phyloP scores from a whole-genome alignment of 1,284 basidiomycete genomes.

The Ganoderma leucocontextum region DNA sequence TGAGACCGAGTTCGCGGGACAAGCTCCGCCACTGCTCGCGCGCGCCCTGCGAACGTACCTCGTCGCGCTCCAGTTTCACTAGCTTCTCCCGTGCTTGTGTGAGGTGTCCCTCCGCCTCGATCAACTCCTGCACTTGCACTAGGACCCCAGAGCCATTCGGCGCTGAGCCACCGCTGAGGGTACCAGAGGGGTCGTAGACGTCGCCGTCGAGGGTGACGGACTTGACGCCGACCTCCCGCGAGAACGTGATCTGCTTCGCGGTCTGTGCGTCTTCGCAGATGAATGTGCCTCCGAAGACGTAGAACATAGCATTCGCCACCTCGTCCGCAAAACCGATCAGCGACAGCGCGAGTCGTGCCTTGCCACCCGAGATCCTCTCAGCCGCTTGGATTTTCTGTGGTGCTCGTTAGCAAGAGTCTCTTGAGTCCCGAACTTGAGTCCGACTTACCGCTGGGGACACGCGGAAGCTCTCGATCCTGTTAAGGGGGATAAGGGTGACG shows the following conservation, averaged over 20 bases:
- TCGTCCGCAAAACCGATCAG: constrained; percentile 89
- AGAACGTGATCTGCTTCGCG: constrained; percentile 91
- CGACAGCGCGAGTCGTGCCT: constrained; percentile 87
- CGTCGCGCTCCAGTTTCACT: constrained; percentile 65
- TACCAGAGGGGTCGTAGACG: constrained; percentile 96
- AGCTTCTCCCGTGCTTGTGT: constrained; percentile 61
- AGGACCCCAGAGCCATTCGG: constrained; percentile 82
- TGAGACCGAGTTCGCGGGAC: constrained; percentile 84
- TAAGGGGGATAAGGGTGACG: constrained; percentile 94
- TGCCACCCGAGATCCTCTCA: constrained; percentile 80
- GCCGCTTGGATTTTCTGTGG: constrained; percentile 82
- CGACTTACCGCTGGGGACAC: constrained; percentile 66
- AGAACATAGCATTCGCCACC: constrained; percentile 90
- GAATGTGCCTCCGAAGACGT: constrained; percentile 94
- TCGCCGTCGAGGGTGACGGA: constrained; percentile 96
- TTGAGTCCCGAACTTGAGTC: neutral
- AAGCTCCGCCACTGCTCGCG: constrained; percentile 78
- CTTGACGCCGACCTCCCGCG: constrained; percentile 71
- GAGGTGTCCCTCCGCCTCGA: constrained; percentile 66
- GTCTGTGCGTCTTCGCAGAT: constrained; percentile 92
- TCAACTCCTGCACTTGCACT: constrained; percentile 87
- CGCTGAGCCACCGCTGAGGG: constrained; percentile 91
- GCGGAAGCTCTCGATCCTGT: constrained; percentile 84
- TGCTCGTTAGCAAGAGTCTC: neutral
- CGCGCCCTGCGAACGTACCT: constrained; percentile 59